phyloP scores from a whole-genome alignment of 1,284 basidiomycete genomes.

The Cryptococcus sp. region DNA sequence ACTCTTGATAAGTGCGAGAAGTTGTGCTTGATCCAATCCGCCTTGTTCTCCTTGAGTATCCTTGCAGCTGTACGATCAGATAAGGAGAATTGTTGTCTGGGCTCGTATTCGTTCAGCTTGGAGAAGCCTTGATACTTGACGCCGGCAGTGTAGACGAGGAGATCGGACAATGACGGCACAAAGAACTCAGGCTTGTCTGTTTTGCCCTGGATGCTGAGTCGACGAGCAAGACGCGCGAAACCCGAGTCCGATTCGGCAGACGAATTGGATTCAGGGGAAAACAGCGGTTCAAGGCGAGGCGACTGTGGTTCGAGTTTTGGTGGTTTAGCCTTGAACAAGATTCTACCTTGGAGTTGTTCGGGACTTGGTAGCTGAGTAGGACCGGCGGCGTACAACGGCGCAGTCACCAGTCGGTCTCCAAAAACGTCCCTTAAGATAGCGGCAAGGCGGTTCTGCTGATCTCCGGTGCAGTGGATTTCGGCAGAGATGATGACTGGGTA shows the following conservation, averaged over 20 bases:
- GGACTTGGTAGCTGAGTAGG: conserved; percentile 72
- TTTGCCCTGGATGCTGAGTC: conserved; percentile 29
- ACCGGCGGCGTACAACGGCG: conserved; percentile 57
- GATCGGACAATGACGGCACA: conserved; percentile 69
- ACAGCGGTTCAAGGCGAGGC: conserved; percentile 7
- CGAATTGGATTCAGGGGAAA: conserved; percentile 36
- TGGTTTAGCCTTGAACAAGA: conserved; percentile 71
- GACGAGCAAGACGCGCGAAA: conserved; percentile 35
- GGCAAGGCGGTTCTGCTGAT: conserved; percentile 82
- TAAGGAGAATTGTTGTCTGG: conserved; percentile 89
- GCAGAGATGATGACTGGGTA: conserved; percentile 95
- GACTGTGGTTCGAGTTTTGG: conserved; percentile 19
- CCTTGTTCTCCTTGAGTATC: conserved; percentile 58
- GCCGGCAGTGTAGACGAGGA: conserved; percentile 93
- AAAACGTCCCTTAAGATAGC: conserved; percentile 76
- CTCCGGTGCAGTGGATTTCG: conserved; percentile 82
- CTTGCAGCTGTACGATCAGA: conserved; percentile 75
- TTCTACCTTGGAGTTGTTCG: conserved; percentile 73
- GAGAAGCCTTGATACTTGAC: conserved; percentile 93
- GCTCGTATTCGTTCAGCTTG: conserved; percentile 82
- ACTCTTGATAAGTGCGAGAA: conserved; percentile 80
- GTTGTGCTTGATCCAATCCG: conserved; percentile 86
- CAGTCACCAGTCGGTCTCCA: conserved; percentile 70
- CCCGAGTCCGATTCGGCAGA: conserved; percentile 50
- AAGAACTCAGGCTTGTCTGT: conserved; percentile 57